These are phyloP conservation scores for Podaxis sp. DNA, from an alignment of 768 basidiomycete genomes.

Conservation along the genomic window DNA sequence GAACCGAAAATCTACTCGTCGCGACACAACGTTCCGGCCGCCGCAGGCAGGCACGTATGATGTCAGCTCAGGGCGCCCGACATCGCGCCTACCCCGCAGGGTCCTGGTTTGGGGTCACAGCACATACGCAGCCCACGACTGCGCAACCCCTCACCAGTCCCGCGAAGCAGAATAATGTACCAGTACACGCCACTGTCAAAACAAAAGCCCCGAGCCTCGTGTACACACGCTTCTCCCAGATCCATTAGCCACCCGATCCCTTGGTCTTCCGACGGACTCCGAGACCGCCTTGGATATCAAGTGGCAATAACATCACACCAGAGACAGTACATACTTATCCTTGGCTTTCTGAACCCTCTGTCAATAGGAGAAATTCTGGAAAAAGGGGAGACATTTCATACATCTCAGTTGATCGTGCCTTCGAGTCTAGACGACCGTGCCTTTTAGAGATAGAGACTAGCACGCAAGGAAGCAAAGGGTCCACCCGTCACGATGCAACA, in stretches of 20 bases:
- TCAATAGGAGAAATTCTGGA: neutral
- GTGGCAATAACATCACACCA: neutral
- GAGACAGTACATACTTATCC: neutral
- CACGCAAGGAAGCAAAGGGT: neutral
- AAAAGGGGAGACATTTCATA: neutral
- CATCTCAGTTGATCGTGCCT: neutral
- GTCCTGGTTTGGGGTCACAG: neutral
- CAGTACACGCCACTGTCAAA: neutral
- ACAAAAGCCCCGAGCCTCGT: neutral
- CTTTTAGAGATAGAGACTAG: neutral
- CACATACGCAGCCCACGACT: neutral
- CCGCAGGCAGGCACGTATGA: neutral
- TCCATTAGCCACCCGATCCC: neutral
- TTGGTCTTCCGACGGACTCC: neutral
- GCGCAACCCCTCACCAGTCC: neutral
- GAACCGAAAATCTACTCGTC: neutral
- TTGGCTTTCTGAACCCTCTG: neutral
- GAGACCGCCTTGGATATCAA: neutral
- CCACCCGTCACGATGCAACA: neutral
- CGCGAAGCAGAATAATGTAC: constrained; percentile 5
- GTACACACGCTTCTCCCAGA: neutral
- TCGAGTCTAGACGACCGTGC: neutral
- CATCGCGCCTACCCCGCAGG: neutral
- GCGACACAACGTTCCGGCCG: neutral
- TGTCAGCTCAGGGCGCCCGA: neutral